These are phyloP conservation scores for Daedalea quercina DNA, from an alignment of 768 basidiomycete species.

Conservation along the genomic window DNA sequence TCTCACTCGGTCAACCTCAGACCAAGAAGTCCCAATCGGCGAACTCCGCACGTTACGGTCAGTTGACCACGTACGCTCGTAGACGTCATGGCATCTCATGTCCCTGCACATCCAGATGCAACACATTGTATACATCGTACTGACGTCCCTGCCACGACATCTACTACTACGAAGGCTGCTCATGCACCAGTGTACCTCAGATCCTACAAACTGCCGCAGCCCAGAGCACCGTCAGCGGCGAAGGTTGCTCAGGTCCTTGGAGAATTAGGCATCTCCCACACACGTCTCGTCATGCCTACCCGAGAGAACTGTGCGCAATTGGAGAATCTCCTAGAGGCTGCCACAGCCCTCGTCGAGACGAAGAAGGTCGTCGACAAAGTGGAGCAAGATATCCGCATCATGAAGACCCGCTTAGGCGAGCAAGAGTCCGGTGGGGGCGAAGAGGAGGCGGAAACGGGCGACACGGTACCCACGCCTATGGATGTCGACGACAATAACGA, in stretches of 20 bases:
- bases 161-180: constrained; percentile 64
- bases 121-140: constrained; percentile 69
- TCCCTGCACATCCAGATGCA: constrained; percentile 39
- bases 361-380: constrained; percentile 84
- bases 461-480: constrained; percentile 37
- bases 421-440: constrained; percentile 27
- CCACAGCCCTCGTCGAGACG: constrained; percentile 73
- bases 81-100: neutral
- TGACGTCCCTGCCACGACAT: constrained; percentile 42
- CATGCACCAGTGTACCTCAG: constrained; percentile 81
- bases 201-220: constrained; percentile 76
- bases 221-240: constrained; percentile 66
- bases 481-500: constrained; percentile 41
- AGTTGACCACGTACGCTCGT: neutral
- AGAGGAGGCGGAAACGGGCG: constrained; percentile 31
- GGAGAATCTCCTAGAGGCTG: constrained; percentile 67
- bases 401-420: constrained; percentile 46
- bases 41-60: constrained; percentile 58
- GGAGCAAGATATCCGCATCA: constrained; percentile 76
- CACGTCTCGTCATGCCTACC: constrained; percentile 92
- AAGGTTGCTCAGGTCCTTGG: constrained; percentile 72
- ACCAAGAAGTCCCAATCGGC: constrained; percentile 37
- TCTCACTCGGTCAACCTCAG: constrained; percentile 30
- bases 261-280: constrained; percentile 69
- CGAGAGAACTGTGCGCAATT: constrained; percentile 68